Conservation (phyloP, 1,139 yeast genomes). For the Zygoascus sp. region DNA sequence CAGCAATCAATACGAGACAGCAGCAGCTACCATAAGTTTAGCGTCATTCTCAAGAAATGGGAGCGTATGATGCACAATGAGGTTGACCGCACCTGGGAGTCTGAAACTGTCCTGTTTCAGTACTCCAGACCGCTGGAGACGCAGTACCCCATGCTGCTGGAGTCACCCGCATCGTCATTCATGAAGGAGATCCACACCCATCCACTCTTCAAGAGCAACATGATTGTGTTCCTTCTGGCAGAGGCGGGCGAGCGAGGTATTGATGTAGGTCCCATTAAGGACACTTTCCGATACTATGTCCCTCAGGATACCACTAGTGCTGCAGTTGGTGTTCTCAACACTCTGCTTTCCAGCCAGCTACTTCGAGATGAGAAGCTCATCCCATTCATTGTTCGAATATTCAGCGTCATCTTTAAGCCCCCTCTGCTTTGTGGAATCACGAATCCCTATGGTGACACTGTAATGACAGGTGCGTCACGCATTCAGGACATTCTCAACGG, state of each 20-base stretch:
- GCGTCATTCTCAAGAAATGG: slow-evolving; percentile 7
- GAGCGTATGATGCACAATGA: slow-evolving; percentile 5
- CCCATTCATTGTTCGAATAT: slow-evolving; percentile 25
- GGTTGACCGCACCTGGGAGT: slow-evolving; percentile 4
- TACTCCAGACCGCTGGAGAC: background rate
- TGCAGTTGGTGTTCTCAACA: slow-evolving; percentile 20
- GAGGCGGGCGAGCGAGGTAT: slow-evolving; percentile 24
- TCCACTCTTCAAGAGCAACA: slow-evolving; percentile 24
- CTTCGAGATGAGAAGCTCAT: slow-evolving; percentile 23
- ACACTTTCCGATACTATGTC: slow-evolving; percentile 26
- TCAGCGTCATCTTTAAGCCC: slow-evolving; percentile 19
- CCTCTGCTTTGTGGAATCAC: slow-evolving; percentile 8
- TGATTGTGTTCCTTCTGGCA: slow-evolving; percentile 22
- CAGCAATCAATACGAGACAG: background rate
- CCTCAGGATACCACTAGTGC: slow-evolving; percentile 29
- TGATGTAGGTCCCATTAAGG: slow-evolving; percentile 25
- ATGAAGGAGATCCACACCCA: slow-evolving; percentile 20
- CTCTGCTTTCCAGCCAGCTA: slow-evolving; percentile 20
- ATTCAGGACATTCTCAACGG: slow-evolving; percentile 22
- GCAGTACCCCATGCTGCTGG: slow-evolving; percentile 17
- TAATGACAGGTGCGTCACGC: slow-evolving; percentile 25
- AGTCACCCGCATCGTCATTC: slow-evolving; percentile 12
- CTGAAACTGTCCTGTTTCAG: background rate
- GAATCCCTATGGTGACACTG: slow-evolving; percentile 24
- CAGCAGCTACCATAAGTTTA: background rate